Evolutionary conservation across 495 filamentous ascomycete species (phyloP).

Genomic region (Penicillium egyptiacum): DNA sequence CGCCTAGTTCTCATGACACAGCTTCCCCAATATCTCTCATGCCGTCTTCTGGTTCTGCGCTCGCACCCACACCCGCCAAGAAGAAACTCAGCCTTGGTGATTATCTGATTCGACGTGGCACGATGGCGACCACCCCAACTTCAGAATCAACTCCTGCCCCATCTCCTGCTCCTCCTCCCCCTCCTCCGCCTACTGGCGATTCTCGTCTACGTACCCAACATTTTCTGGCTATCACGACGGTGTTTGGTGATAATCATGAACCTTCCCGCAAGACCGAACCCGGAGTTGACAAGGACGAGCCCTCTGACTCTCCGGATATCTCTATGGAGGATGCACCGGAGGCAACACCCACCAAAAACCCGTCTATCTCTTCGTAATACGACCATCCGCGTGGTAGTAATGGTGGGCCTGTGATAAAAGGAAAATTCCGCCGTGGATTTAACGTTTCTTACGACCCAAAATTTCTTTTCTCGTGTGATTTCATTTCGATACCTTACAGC

Average conservation of each 20-base stretch:
- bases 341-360: constrained; percentile 27
- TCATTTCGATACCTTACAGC: constrained; percentile 18
- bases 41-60: constrained; percentile 34
- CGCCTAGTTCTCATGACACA: constrained; percentile 35
- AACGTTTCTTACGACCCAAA: constrained; percentile 34
- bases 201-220: background rate
- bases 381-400: constrained; percentile 14
- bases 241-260: constrained; percentile 1
- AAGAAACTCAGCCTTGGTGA: constrained; percentile 70
- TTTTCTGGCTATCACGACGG: constrained; percentile 2
- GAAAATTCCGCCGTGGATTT: constrained; percentile 16
- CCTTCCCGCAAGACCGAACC: constrained; percentile 18
- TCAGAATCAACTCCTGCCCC: constrained; percentile 33
- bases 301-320: constrained; percentile 28
- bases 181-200: background rate
- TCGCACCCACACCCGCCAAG: constrained; percentile 58
- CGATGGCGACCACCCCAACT: constrained; percentile 40
- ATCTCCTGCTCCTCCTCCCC: background rate
- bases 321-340: constrained; percentile 36
- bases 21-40: constrained; percentile 22
- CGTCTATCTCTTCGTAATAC: constrained; percentile 32
- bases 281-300: constrained; percentile 22
- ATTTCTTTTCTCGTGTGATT: constrained; percentile 29
- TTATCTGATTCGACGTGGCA: constrained; percentile 55
- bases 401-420: constrained; percentile 18